These are phyloP conservation scores for Corymbia maculata DNA, from an alignment of 345 rosid species.

Conservation along the genomic window DNA sequence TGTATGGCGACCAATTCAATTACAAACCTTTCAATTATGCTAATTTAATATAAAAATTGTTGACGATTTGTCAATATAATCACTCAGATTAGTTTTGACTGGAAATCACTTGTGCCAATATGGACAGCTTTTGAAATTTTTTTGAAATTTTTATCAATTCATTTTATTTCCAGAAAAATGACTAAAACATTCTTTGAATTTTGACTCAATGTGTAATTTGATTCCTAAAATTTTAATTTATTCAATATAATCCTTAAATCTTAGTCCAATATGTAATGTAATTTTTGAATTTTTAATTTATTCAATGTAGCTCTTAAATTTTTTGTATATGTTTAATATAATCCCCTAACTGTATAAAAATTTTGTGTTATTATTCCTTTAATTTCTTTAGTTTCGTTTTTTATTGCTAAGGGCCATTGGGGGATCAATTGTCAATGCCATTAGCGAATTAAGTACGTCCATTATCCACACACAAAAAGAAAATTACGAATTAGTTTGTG, in stretches of 20 bases:
- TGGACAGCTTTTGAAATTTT: fast-evolving
- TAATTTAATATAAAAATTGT: fast-evolving
- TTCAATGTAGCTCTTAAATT: no score
- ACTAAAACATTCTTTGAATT: no score
- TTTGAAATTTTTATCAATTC: neutral
- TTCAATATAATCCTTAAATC: no score
- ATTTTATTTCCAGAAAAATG: no score
- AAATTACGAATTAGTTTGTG: neutral
- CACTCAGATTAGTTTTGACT: fast-evolving
- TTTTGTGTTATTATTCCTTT: neutral
- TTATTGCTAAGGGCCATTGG: neutral
- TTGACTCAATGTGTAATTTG: no score
- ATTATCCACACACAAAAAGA: neutral
- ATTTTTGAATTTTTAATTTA: no score
- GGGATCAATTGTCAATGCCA: neutral
- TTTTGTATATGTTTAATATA: no score
- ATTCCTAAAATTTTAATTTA: no score
- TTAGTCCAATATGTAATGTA: no score
- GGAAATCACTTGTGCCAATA: fast-evolving
- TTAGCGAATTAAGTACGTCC: neutral
- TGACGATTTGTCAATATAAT: fast-evolving
- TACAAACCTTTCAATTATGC: fast-evolving
- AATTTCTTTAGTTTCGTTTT: neutral
- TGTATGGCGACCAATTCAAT: fast-evolving
- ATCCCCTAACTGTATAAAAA: neutral